Conservation (phyloP, 345 rosid species). For the Heritiera fomes region DNA sequence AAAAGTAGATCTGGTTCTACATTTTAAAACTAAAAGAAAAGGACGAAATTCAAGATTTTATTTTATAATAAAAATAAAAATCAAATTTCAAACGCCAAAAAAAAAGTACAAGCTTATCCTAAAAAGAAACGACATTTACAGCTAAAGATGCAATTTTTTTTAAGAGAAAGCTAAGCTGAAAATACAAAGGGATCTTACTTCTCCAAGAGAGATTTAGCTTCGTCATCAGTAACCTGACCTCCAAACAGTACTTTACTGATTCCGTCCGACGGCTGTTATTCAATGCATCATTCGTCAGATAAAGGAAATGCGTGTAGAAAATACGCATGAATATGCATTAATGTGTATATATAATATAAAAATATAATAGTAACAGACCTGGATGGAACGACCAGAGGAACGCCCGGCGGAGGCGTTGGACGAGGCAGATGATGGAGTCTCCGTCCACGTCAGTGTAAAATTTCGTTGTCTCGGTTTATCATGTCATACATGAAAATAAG, state of each 20-base stretch:
- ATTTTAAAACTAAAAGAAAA: not conserved
- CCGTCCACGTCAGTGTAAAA: slow-evolving; percentile 93
- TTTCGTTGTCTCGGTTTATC: no score
- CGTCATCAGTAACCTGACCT: slow-evolving; percentile 81
- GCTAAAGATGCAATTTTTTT: not conserved
- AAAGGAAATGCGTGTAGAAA: not conserved
- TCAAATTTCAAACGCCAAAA: not conserved
- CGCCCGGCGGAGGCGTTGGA: slow-evolving; percentile 23
- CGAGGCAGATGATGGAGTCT: slow-evolving; percentile 52
- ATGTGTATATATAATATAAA: no score
- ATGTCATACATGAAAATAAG: no score
- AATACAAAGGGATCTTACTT: slow-evolving; percentile 45
- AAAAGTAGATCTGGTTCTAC: slow-evolving; percentile 1
- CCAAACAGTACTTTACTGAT: slow-evolving; percentile 78
- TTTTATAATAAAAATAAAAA: not conserved
- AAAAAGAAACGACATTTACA: slow-evolving; percentile 2
- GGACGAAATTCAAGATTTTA: not conserved
- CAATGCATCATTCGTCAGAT: not conserved
- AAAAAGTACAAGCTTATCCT: slow-evolving; percentile 7
- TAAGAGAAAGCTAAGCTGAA: not conserved
- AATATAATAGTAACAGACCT: slow-evolving; percentile 14
- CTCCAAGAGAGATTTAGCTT: slow-evolving; percentile 64
- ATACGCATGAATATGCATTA: not conserved
- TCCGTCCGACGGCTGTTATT: slow-evolving; percentile 71
- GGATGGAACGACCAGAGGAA: slow-evolving; percentile 43